Evolutionary conservation across 2,329 filamentous ascomycete genomes (phyloP).

Genomic region (Alternaria tenuissima): DNA sequence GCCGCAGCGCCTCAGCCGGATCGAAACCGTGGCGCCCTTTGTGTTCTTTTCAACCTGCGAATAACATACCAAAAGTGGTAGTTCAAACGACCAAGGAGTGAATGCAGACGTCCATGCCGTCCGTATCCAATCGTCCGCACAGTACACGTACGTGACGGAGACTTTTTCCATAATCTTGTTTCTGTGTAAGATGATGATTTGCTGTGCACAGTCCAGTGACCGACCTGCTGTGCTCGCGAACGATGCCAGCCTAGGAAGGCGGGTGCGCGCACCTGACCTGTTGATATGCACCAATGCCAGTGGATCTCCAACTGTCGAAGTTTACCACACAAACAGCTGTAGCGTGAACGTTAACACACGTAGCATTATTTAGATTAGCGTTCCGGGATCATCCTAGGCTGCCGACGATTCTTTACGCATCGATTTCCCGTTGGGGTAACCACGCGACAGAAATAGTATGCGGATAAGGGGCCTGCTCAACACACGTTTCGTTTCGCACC

Average conservation of each 20-base stretch:
- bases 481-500: conserved; percentile 10
- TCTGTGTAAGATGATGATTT: not conserved
- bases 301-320: not conserved
- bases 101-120: not conserved
- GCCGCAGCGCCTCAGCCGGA: conserved; percentile 25
- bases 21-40: conserved; percentile 5
- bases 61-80: conserved; percentile 4
- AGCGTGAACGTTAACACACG: not conserved
- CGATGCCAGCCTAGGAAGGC: conserved; percentile 8
- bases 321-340: not conserved
- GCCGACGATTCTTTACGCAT: not conserved
- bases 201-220: conserved; percentile 11
- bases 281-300: not conserved
- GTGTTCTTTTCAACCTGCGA: conserved; percentile 5
- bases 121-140: not conserved
- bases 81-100: not conserved
- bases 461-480: conserved; percentile 1
- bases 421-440: not conserved
- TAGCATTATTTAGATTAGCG: not conserved
- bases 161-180: not conserved
- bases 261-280: conserved; percentile 3
- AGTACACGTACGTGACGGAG: not conserved
- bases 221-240: conserved; percentile 5
- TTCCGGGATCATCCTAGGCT: conserved; percentile 1
- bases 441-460: conserved; percentile 5